phyloP scores from a whole-genome alignment of 352 stramenopile genomes.

The Thalassiosira mediterranea region DNA sequence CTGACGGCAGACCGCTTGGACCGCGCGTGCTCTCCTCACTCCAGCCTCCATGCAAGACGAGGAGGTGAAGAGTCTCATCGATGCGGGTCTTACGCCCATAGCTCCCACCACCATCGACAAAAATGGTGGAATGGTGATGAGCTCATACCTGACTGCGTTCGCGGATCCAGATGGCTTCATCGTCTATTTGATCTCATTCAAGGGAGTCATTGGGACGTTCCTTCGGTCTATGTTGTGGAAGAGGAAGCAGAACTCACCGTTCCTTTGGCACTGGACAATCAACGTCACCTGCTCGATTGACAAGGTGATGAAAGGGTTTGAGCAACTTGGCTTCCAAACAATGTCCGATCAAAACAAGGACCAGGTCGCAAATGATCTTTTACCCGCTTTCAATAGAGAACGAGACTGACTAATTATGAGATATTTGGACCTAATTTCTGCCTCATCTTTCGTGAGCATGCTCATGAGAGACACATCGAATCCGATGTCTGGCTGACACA shows the following conservation, averaged over 20 bases:
- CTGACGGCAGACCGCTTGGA: too few species aligned
- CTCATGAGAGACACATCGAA: too few species aligned
- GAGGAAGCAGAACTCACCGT: not conserved
- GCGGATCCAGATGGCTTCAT: conserved; percentile 14
- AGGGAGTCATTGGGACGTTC: not conserved
- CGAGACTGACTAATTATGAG: too few species aligned
- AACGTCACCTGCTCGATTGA: not conserved
- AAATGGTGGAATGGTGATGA: too few species aligned
- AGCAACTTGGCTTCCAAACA: conserved; percentile 9
- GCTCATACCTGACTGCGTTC: not conserved
- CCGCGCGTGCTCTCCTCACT: too few species aligned
- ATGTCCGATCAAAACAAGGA: conserved; percentile 9
- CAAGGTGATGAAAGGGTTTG: conserved; percentile 3
- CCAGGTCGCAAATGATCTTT: conserved; percentile 6
- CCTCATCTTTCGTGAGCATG: too few species aligned
- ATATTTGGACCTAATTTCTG: too few species aligned
- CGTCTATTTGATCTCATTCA: conserved; percentile 8
- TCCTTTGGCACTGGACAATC: conserved; percentile 4
- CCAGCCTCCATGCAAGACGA: not conserved
- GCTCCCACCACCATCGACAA: not conserved
- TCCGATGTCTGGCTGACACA: too few species aligned
- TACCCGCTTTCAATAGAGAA: conserved; percentile 20
- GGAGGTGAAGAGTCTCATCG: not conserved
- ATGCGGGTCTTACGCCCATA: not conserved
- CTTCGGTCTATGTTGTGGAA: not conserved